A percentile compares a stretch with the other conserved stretches of the same genome.
Conservation (phyloP, 1,284 basidiomycete species). For the Tilletia caries region DNA sequence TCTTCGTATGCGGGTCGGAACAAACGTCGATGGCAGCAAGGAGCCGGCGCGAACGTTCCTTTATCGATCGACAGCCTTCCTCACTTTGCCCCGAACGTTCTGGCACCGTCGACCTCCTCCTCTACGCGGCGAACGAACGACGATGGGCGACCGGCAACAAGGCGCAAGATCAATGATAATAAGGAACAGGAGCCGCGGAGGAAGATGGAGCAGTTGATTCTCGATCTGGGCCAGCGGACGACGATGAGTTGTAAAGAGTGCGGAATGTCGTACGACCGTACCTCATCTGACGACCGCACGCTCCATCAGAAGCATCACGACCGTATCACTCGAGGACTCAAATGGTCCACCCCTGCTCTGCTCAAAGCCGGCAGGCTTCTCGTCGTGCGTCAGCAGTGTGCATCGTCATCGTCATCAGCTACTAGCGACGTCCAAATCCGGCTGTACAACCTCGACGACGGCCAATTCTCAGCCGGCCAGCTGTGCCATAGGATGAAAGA, state of each 20-base stretch:
- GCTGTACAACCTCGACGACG: conserved; percentile 5
- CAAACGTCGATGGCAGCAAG: conserved; percentile 10
- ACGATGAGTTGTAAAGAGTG: conserved; percentile 35
- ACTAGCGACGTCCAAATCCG: neutral
- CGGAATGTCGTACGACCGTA: conserved; percentile 44
- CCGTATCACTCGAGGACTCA: conserved; percentile 31
- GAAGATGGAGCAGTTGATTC: conserved; percentile 35
- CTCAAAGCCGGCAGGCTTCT: conserved; percentile 8
- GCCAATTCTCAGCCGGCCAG: too few relatives aligned
- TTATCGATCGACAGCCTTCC: too few relatives aligned
- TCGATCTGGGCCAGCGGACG: conserved; percentile 43
- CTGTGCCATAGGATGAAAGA: conserved; percentile 15
- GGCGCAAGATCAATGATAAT: too few relatives aligned
- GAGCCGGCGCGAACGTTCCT: conserved; percentile 16
- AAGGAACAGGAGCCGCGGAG: too few relatives aligned
- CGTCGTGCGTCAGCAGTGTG: neutral
- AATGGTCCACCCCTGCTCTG: conserved; percentile 36
- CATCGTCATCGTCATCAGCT: too few relatives aligned
- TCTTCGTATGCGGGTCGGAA: conserved; percentile 20
- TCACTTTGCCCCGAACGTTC: too few relatives aligned
- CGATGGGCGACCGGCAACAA: conserved; percentile 18
- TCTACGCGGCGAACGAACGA: too few relatives aligned
- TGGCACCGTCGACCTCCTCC: neutral
- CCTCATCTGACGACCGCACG: conserved; percentile 32
- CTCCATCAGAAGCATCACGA: conserved; percentile 41